Evolutionary conservation across 768 basidiomycete genomes (phyloP).

Genomic region (Termitomyces heimii): DNA sequence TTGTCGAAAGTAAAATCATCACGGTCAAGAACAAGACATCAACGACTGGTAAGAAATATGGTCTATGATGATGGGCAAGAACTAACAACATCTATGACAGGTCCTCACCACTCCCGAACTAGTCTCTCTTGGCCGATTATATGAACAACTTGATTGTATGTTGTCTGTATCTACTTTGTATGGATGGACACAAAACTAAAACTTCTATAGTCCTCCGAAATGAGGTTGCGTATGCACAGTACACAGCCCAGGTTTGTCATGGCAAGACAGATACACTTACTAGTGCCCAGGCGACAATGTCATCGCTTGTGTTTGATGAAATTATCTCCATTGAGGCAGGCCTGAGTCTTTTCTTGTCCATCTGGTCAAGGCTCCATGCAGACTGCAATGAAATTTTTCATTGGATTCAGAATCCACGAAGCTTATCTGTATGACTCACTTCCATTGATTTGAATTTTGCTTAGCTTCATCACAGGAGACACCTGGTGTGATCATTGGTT

Average conservation of each 20-base stretch:
- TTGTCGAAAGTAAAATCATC: constrained; percentile 27
- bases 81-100: constrained; percentile 3
- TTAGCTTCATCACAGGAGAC: constrained; percentile 13
- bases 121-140: constrained; percentile 23
- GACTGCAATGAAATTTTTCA: constrained; percentile 38
- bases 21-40: constrained; percentile 29
- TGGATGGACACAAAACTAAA: not conserved
- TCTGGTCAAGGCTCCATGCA: constrained; percentile 38
- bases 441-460: not conserved
- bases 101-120: constrained; percentile 26
- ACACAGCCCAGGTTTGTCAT: constrained; percentile 39
- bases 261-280: constrained; percentile 33
- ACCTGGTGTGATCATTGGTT: constrained; percentile 15
- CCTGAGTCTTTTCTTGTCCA: constrained; percentile 33
- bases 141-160: constrained; percentile 30
- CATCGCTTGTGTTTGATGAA: constrained; percentile 33
- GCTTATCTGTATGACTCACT: constrained; percentile 10
- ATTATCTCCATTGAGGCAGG: constrained; percentile 34
- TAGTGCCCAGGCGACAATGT: constrained; percentile 31
- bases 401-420: constrained; percentile 29
- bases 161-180: not conserved
- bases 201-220: constrained; percentile 32
- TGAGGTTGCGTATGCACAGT: constrained; percentile 43
- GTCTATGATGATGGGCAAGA: not conserved
- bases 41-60: constrained; percentile 23